Base-by-base conservation (phyloP, 75 land plant species). In the Pseudotsuga menziesii region DNA sequence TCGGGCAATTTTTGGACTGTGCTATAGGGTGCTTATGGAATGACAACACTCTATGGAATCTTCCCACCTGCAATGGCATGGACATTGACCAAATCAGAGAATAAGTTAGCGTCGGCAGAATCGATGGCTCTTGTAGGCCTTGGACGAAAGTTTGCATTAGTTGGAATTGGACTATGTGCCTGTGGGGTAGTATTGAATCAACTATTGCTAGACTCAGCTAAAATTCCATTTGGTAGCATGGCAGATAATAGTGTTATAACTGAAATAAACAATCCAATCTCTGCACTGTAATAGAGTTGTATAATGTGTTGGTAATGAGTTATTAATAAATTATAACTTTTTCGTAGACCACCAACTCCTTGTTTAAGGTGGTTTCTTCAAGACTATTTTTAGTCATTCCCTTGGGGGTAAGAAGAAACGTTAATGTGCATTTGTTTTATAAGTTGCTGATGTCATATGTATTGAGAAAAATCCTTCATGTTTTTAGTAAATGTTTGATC, bases 11-110 rank as follows among this genome's bases (percentile, higher is more conserved):
- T 44, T n/a, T 66, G 19, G 17, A 15, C 57, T 70, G 22, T 39
- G 14, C 6, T 0, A 26, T 74, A 93, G 93, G 96, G 96, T 15
- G 88, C 88, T 22, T 93, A 91, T 76, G 92, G 93, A 79, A 93
- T 91, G 93, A 89, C 84, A 39, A 76, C 84, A 72, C 81, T 93
- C 35, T 93, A 91, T 75, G 96, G 96, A 57, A 84, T 88, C 64
- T 84, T 93, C 73, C 96, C 96, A 61, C 96, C 96, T 23, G 86
- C 88, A 64, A 93, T 93, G 93, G 96, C 93, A 13, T 93, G 91
- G 96, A 80, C 80, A 55, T 74, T 86, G 78, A 17, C 2, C 29
- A 76, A 58, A 74, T 57, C 32, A 0, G 25, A 39, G 17, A 67
- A 57, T 61, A 27, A 78, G 44, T 74, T 76, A 36, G 44, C 11